These are phyloP conservation scores for Amniculicola lignicola DNA, from an alignment of 495 filamentous ascomycete genomes.

Conservation along the genomic window DNA sequence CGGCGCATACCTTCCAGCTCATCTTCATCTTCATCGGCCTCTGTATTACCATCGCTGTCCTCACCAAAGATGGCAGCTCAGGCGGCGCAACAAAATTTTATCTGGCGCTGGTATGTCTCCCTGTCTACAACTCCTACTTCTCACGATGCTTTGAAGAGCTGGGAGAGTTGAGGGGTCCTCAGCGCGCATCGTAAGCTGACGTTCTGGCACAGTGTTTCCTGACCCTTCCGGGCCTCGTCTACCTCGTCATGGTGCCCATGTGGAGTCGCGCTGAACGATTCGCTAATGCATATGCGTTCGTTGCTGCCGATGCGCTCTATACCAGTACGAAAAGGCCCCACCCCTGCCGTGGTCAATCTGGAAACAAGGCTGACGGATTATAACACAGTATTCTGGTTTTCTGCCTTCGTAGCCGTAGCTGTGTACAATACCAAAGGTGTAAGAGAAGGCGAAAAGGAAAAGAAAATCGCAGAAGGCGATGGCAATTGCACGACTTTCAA, in stretches of 20 bases:
- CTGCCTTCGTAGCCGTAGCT: slow-evolving; percentile 73
- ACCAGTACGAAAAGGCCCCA: slow-evolving; percentile 33
- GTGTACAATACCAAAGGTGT: slow-evolving; percentile 56
- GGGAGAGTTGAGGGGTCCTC: background rate
- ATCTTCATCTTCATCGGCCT: slow-evolving; percentile 67
- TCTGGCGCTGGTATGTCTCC: slow-evolving; percentile 66
- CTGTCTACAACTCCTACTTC: no score
- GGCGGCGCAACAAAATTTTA: slow-evolving; percentile 71
- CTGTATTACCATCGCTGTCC: slow-evolving; percentile 69
- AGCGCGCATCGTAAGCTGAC: slow-evolving; percentile 3
- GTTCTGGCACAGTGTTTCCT: slow-evolving; percentile 68
- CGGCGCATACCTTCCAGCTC: slow-evolving; percentile 59
- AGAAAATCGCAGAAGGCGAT: slow-evolving; percentile 37
- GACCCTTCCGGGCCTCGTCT: slow-evolving; percentile 76
- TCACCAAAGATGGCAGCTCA: slow-evolving; percentile 60
- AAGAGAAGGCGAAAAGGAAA: slow-evolving; percentile 36
- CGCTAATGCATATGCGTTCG: slow-evolving; percentile 79
- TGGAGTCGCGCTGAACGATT: slow-evolving; percentile 77
- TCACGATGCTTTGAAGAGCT: no score
- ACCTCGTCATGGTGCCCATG: slow-evolving; percentile 76
- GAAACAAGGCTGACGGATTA: background rate
- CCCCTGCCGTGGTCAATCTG: no score
- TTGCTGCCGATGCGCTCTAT: slow-evolving; percentile 68
- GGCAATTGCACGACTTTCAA: slow-evolving; percentile 51
- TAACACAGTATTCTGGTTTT: slow-evolving; percentile 69